Conservation (phyloP, 2,329 filamentous ascomycete species). For the Cladosporium cucumerinum region DNA sequence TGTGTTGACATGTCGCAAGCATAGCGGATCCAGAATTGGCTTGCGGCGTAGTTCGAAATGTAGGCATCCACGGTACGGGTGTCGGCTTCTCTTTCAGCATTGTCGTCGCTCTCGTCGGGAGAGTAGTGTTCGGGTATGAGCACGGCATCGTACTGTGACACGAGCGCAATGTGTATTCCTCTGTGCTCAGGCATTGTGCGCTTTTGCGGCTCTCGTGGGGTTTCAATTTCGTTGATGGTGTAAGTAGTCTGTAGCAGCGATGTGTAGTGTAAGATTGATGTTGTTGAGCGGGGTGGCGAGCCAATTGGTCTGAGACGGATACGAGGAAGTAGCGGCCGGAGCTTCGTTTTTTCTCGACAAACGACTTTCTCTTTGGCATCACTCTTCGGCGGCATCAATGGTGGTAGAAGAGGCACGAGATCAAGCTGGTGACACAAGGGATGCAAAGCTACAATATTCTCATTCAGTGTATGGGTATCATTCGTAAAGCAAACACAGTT, state of each 20-base stretch:
- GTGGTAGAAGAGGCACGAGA: neutral
- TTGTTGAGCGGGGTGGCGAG: neutral
- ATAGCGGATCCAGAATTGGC: constrained; percentile 47
- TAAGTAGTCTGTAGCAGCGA: neutral
- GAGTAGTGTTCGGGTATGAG: constrained; percentile 15
- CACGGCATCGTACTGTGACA: constrained; percentile 42
- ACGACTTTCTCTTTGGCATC: neutral
- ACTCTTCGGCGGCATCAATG: neutral
- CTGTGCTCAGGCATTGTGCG: constrained; percentile 34
- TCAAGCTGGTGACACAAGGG: neutral
- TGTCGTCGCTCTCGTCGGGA: constrained; percentile 19
- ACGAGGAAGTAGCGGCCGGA: neutral
- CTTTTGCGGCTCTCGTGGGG: neutral
- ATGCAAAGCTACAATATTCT: neutral
- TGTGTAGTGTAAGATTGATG: neutral
- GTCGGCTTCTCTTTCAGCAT: neutral
- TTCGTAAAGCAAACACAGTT: neutral
- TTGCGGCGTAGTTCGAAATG: constrained; percentile 35
- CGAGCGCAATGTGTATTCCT: constrained; percentile 40
- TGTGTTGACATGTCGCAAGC: constrained; percentile 27
- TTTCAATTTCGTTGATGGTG: neutral
- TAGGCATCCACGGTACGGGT: constrained; percentile 27
- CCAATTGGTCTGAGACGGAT: neutral
- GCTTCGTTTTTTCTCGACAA: neutral
- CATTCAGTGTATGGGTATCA: constrained; percentile 12